Percentiles rank a stretch among this genome's conserved stretches.
Evolutionary conservation across 2,329 filamentous ascomycete genomes (phyloP).

Genomic region (Aspergillus versicolor): DNA sequence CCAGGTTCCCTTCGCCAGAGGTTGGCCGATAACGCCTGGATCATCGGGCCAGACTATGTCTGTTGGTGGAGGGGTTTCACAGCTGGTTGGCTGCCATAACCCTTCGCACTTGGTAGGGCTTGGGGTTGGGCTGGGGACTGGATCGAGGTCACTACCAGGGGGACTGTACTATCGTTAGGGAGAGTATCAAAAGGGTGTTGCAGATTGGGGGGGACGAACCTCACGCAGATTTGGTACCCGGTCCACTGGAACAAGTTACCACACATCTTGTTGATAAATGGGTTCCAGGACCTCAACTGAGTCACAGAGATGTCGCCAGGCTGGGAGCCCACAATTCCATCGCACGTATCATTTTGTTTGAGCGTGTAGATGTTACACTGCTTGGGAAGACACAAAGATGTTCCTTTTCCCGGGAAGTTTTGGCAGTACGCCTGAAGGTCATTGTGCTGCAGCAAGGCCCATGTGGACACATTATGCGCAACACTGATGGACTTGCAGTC

Average conservation of each 20-base stretch:
- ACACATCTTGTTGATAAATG: too few relatives aligned
- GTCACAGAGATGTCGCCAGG: too few relatives aligned
- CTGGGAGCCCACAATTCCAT: too few relatives aligned
- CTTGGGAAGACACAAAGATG: too few relatives aligned
- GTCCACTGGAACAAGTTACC: background rate
- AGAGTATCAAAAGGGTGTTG: too few relatives aligned
- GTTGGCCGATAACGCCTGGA: background rate
- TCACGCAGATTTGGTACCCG: background rate
- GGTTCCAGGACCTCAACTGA: too few relatives aligned
- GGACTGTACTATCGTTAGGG: too few relatives aligned
- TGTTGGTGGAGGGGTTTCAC: constrained; percentile 3
- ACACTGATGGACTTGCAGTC: background rate
- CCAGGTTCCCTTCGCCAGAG: constrained; percentile 3
- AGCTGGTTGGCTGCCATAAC: background rate
- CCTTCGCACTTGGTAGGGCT: too few relatives aligned
- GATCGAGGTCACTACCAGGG: too few relatives aligned
- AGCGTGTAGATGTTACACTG: too few relatives aligned
- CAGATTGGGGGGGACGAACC: background rate
- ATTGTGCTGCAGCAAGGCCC: background rate
- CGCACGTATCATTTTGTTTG: too few relatives aligned
- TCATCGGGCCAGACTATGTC: background rate
- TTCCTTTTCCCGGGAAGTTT: constrained; percentile 1
- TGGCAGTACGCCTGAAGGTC: constrained; percentile 3
- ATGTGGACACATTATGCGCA: constrained; percentile 1
- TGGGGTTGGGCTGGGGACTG: too few relatives aligned